Evolutionary conservation across 2,329 filamentous ascomycete species (phyloP), one percentile per base, ranked within the genome.

Genomic region (Aspergillus puulaauensis): DNA sequence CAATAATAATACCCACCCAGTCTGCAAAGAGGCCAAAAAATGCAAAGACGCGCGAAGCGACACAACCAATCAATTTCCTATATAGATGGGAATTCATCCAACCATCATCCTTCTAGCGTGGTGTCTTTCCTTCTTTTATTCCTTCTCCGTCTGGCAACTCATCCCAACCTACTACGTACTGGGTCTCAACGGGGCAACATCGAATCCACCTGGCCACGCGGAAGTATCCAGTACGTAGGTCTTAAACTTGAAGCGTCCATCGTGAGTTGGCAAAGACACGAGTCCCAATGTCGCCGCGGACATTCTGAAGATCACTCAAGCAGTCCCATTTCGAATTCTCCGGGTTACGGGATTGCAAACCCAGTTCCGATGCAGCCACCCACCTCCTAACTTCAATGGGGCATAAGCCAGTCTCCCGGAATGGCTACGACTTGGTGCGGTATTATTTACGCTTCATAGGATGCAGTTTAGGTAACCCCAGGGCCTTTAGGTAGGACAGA

Each of bases 21-120:
- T 37, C 37, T 19, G 19, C 35, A 7, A 46, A 33, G 24, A 6
- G 19, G 12, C 17, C 33, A 37, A 24, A 37, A 46, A 46, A 31
- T 19, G 19, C 14, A 37, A 52, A 53, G 51, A 53, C 41, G 51
- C 51, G 51, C 41, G 41, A 46, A 31, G 51, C 51, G 51, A 44
- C 43, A 53, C n/a, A n/a, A 27, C 33, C 41, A 44, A 53, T 52
- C 23, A 44, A n/a, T 21, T 2, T 8, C 15, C n/a, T 43, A 15
- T 46, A 15, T n/a, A 43, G 46, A 23, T 8, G 15, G n/a, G 21
- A 35, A 46, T 19, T n/a, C 8, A 17, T n/a, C 51, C 51, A 53
- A 46, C 33, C 15, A 46, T 44, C 12, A 27, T 9, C 15, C 3
- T 27, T 51, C 23, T 46, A 46, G 44, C 44, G 44, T 31, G 44